Base-by-base conservation (phyloP, 768 basidiomycete genomes). In the Leccinum subgranulosum region DNA sequence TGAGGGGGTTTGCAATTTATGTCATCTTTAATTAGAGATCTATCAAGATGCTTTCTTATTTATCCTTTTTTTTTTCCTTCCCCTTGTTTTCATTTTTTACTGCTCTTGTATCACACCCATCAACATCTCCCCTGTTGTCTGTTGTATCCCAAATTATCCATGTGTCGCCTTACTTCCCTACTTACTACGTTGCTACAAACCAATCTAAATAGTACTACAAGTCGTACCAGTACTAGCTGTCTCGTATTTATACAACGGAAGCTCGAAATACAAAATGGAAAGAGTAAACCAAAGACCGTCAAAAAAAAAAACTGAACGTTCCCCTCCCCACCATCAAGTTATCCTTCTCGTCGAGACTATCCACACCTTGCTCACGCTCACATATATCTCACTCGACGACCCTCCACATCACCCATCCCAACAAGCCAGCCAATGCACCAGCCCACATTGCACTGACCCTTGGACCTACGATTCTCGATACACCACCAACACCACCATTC, bases 361-460 rank as follows among this genome's bases (percentile, higher is more conserved):
- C n/a, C n/a, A 21, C 21, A 10, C 19, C 36, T 39, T 5, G 5
- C n/a, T 41, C 3, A 41, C n/a, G 41, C 10, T 39, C 36, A n/a
- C n/a, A n/a, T 39, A 39, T 39, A 39, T n/a, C 36, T 66, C 55
- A 70, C 21, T 43, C 62, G 1, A 56, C 6, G 11, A 58, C 51
- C 59, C 56, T 54, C 64, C 61, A 66, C 9, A 58, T 57, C 41
- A 51, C 31, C 71, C 69, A 71, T 2, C 59, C 59, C 54, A 55
- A 49, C 7, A 64, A 50, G 33, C 59, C 64, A 9, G 31, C 45
- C 49, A 63, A 31, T 7, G 17, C 46, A 31, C n/a, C 50, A 21
- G 46, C 56, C 70, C 70, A 72, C 28, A 71, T 19, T 41, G 10
- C 41, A 8, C 58, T 52, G 2, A 61, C 2, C 41, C 60, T 49